phyloP scores from a whole-genome alignment of 805 yeast genomes.

The Barnettozyma wickerhamii region DNA sequence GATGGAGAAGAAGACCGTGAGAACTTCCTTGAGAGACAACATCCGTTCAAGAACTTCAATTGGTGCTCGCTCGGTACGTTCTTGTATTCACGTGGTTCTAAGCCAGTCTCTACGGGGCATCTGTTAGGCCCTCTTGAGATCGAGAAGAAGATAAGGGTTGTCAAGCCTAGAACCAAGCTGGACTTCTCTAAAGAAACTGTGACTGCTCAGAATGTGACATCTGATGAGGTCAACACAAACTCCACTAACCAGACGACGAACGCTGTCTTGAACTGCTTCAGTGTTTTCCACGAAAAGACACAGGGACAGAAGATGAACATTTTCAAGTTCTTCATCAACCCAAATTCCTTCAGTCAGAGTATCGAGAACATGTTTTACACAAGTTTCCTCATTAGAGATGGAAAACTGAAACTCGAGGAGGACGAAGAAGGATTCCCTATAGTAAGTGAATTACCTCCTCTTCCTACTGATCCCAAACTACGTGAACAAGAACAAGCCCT shows the following conservation, averaged over 20 bases:
- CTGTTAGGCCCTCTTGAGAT: constrained; percentile 67
- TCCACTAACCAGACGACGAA: constrained; percentile 61
- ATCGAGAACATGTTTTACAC: constrained; percentile 82
- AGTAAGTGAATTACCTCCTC: constrained; percentile 29
- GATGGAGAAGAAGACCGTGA: constrained; percentile 25
- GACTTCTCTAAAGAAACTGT: constrained; percentile 36
- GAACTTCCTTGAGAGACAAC: constrained; percentile 22
- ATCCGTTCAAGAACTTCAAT: constrained; percentile 42
- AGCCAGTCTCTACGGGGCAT: constrained; percentile 52
- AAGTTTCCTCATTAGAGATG: constrained; percentile 77
- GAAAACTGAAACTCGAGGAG: constrained; percentile 50
- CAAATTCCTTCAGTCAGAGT: constrained; percentile 68
- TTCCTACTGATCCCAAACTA: constrained; percentile 24
- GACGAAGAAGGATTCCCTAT: constrained; percentile 45
- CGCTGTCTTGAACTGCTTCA: constrained; percentile 54
- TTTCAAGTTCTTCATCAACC: constrained; percentile 68
- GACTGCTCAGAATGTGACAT: constrained; percentile 53
- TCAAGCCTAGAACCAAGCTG: constrained; percentile 37
- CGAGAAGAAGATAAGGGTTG: constrained; percentile 41
- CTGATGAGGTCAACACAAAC: constrained; percentile 44
- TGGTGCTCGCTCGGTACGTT: constrained; percentile 59
- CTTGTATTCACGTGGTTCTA: constrained; percentile 40
- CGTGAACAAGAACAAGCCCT: constrained; percentile 23
- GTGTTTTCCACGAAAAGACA: constrained; percentile 31
- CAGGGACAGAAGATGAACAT: constrained; percentile 45